phyloP scores from a whole-genome alignment of 2,329 filamentous ascomycete genomes.

The Akanthomyces dipterigenus region DNA sequence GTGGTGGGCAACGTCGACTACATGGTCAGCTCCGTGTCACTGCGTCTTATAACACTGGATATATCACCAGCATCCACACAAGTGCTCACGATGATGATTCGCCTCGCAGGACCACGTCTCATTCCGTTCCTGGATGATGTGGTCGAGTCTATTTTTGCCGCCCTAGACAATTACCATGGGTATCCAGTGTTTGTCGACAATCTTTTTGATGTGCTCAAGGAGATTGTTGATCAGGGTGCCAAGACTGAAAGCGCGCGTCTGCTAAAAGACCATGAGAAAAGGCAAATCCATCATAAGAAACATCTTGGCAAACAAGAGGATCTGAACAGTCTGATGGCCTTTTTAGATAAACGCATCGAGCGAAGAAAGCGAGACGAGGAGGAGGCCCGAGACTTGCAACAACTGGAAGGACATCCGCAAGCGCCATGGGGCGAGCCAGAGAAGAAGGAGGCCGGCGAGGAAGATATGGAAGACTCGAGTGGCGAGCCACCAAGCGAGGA shows the following conservation, averaged over 20 bases:
- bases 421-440: slow-evolving; percentile 32
- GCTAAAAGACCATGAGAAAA: slow-evolving; percentile 32
- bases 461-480: slow-evolving; percentile 26
- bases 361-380: slow-evolving; percentile 28
- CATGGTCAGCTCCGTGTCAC: slow-evolving; percentile 83
- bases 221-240: slow-evolving; percentile 76
- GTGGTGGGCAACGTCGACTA: slow-evolving; percentile 93
- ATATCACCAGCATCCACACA: slow-evolving; percentile 86
- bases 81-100: slow-evolving; percentile 91
- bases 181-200: slow-evolving; percentile 81
- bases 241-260: slow-evolving; percentile 45
- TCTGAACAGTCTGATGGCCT: slow-evolving; percentile 42
- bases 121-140: slow-evolving; percentile 89
- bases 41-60: slow-evolving; percentile 86
- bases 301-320: slow-evolving; percentile 23
- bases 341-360: slow-evolving; percentile 53
- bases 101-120: slow-evolving; percentile 71
- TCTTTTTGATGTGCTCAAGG: slow-evolving; percentile 74
- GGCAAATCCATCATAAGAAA: slow-evolving; percentile 37
- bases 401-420: slow-evolving; percentile 25
- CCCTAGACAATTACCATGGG: slow-evolving; percentile 91
- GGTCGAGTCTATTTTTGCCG: slow-evolving; percentile 82
- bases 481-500: slow-evolving; percentile 24
- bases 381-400: slow-evolving; percentile 27
- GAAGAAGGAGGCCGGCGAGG: slow-evolving; percentile 20